Percentiles rank a stretch among this genome's conserved stretches.
phyloP scores from a whole-genome alignment of 352 stramenopile genomes.

The Pythium sp. region DNA sequence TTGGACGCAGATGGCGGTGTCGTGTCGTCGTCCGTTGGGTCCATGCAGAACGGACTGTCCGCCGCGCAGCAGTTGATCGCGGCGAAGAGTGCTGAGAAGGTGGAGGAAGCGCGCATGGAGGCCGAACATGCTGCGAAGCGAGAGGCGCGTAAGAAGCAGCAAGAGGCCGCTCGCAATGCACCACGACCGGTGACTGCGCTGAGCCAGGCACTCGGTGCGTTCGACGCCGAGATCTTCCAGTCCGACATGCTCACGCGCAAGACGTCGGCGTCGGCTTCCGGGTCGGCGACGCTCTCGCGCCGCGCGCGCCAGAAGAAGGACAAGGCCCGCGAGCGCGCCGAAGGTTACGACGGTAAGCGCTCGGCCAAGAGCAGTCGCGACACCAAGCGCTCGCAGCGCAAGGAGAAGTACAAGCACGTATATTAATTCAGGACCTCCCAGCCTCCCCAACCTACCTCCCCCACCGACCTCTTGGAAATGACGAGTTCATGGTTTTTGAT shows the following conservation, averaged over 20 bases:
- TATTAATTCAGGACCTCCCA: conserved; percentile 19
- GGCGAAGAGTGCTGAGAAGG: conserved; percentile 42
- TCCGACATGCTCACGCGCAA: conserved; percentile 27
- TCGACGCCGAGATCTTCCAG: conserved; percentile 51
- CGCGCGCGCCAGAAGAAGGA: conserved; percentile 50
- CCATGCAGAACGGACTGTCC: conserved; percentile 17
- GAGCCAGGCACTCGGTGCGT: conserved; percentile 57
- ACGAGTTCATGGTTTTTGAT: neutral
- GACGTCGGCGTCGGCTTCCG: conserved; percentile 13
- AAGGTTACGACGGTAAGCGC: conserved; percentile 25
- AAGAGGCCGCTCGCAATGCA: conserved; percentile 21
- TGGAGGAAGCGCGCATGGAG: conserved; percentile 25
- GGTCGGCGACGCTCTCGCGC: conserved; percentile 28
- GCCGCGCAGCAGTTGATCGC: conserved; percentile 53
- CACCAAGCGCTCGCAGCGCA: conserved; percentile 45
- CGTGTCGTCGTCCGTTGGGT: conserved; percentile 2
- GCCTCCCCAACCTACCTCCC: neutral
- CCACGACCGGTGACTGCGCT: conserved; percentile 42
- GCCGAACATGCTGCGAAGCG: conserved; percentile 18
- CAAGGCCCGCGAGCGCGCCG: conserved; percentile 26
- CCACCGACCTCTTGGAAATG: neutral
- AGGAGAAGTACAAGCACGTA: conserved; percentile 64
- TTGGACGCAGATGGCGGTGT: conserved; percentile 29
- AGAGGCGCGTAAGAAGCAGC: conserved; percentile 30
- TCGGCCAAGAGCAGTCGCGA: conserved; percentile 29